Evolutionary conservation across 768 basidiomycete genomes (phyloP), one percentile per base, ranked within the genome.

Genomic region (Macrolepiota albuminosa): DNA sequence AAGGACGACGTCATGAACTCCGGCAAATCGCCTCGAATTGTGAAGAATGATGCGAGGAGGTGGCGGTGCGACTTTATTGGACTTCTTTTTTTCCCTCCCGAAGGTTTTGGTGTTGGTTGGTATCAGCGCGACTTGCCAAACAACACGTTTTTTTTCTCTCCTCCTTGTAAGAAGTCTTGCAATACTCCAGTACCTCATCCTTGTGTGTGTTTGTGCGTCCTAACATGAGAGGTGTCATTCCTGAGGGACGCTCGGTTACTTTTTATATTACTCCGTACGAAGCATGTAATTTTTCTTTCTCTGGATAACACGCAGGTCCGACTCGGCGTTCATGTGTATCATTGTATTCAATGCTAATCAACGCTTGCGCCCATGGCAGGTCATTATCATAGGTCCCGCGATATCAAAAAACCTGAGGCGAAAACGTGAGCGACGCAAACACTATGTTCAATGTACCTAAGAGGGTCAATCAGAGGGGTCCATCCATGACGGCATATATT

Each of bases 101-200:
- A 10, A 7, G 0, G n/a, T 43, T 3, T 43, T 10, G 6, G 29
- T 33, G 21, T 60, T 29, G 29, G 50, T 60, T 57, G 40, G 36
- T 29, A 18, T 40, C 24, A 21, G 36, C 11, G 13, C 6, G 56
- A 14, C 36, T 48, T 61, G 52, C 43, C 61, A 58, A 58, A 61
- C 26, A 61, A 57, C 52, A 51, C 45, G 55, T 53, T 14, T 6
- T 29, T 31, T 43, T 36, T 18, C n/a, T 34, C 21, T 31, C 54
- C 24, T 16, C 46, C 14, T 6, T 16, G 40, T 16, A 40, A 40
- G 16, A 10, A 10, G 4, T 9, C n/a, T 6, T 4, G 7, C 13
- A 8, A 4, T 9, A 3, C 29, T 3, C 4, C 29, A 29, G 29
- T 29, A 29, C 4, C 4, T 29, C 29, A 29, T n/a, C 18, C 6